Evolutionary conservation across 768 basidiomycete species (phyloP), one percentile per base, ranked within the genome.

Genomic region (Sarcodon aspratus): DNA sequence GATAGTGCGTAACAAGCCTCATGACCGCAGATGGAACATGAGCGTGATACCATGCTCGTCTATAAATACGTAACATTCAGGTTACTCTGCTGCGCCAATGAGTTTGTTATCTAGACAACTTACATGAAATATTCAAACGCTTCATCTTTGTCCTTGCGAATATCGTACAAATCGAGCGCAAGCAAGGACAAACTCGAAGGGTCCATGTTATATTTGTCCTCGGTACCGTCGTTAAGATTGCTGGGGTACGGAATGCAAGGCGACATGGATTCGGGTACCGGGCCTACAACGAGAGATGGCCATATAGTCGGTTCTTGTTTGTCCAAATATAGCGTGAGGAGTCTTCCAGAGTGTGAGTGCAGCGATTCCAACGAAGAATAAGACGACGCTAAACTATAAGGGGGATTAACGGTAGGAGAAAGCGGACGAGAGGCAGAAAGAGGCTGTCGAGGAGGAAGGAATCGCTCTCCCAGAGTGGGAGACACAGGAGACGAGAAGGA

Each of bases 71-170:
- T 10, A 42, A 35, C 11, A 33, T 44, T 43, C 36, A 45, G 52
- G 52, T 47, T 37, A 45, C 43, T 35, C 21, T 43, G 18, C 21
- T 21, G 42, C 36, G 43, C 3, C 34, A 45, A 42, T 11, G 42
- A 43, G 34, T 31, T 33, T 6, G 35, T 31, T 2, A n/a, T 15
- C 9, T 51, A 44, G 43, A 17, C 9, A 35, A 73, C 85, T 60
- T 58, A 83, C 86, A 86, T 62, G 55, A 88, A 85, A 55, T 74
- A 86, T 65, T 89, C 86, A 54, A 90, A 90, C 3, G 87, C 87
- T 51, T 80, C 82, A 40, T 84, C 81, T 50, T 74, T 78, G 45
- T 87, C 76, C 59, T 80, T 80, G 44, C 83, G 72, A 45, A 90
- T 85, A 59, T 89, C 86, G 44, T 75, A 74, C 36, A 82, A 59